Base-by-base conservation (phyloP, 768 basidiomycete genomes). In the Agrocybe chaxingu region DNA sequence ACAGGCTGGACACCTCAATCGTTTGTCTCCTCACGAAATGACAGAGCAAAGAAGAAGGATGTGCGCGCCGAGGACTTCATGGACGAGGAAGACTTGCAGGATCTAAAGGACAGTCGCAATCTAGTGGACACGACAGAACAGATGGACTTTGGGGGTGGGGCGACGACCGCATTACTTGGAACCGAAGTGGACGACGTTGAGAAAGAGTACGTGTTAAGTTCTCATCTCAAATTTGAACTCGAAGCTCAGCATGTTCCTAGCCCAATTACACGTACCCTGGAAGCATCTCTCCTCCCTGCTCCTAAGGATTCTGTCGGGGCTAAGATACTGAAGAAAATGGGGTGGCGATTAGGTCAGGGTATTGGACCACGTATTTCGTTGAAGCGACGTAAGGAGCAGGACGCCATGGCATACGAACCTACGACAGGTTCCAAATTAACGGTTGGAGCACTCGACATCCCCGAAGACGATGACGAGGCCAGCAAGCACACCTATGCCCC, bases 21-120 rank as follows among this genome's bases (percentile, higher is more conserved):
- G 2, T 99, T 98, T 67, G 84, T 90, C 10, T 98, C 96, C 0
- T 97, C 95, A 6, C 80, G 94, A 31, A 68, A 64, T 29, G 87
- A 90, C 39, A 81, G 94, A 42, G 81, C 81, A 41, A 86, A 85
- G 64, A 67, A 79, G 57, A 76, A 80, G 58, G 70, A 68, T 2
- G 69, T 76, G n/a, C 77, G 78, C 31, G 87, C 92, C 0, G 92
- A 96, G 67, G 93, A 97, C 64, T 98, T 92, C 64, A 98, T 99
- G 97, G 97, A 99, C 70, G 97, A 98, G 38, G 97, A 99, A 69
- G 97, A 98, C 65, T 72, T 98, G 11, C 84, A 89, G 40, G 92
- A 92, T 54, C 66, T 89, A 52, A 81, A 78, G 32, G 91, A 93
- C 36, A 81, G 80, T 56, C 76, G 85, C 57, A 81, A 78, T 13